Evolutionary conservation across 2,329 filamentous ascomycete species (phyloP), one percentile per base, ranked within the genome.

Genomic region (Mycosphaerelloides madeirae): DNA sequence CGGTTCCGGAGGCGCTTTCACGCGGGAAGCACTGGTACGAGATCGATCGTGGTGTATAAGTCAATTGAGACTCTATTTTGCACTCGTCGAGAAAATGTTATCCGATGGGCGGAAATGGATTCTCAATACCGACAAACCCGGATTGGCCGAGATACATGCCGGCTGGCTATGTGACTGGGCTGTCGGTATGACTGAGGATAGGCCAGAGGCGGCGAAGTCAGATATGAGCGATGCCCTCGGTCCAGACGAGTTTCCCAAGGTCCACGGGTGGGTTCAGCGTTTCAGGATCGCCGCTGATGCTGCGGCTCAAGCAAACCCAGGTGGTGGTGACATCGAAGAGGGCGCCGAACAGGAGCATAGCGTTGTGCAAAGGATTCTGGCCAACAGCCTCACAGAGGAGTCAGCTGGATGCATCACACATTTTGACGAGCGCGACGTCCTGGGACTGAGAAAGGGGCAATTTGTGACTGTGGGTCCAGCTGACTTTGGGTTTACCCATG

Each of bases 81-180:
- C 32, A 3, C 49, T 50, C 9, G 19, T 59, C 12, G 56, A 59
- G 46, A 52, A 48, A 29, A 46, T 59, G 43, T 41, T 57, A 12
- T 25, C 28, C 13, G 53, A 55, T 43, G 54, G 52, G 19, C 38
- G 53, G 20, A 15, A 52, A 38, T 58, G 51, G 44, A 33, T 57
- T 22, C 31, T 50, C 5, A 53, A 50, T 6, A 45, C 43, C 2
- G 33, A 45, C 11, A 22, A 25, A 18, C 42, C 50, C 11, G 42
- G 43, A 11, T 13, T 56, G 31, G 55, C 51, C 20, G 56, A 59
- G 29, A 48, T 56, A 13, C 50, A 59, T 38, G 48, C 45, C 15
- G 48, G 37, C 1, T 53, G 50, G 50, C 32, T 51, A 8, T 46
- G 31, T 38, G 50, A 53, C 38, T 53, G 50, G 50, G 44, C 36